Percentiles rank a stretch among this genome's conserved stretches.
phyloP scores from a whole-genome alignment of 208 protist genomes.

The Angomonas ambiguus region DNA sequence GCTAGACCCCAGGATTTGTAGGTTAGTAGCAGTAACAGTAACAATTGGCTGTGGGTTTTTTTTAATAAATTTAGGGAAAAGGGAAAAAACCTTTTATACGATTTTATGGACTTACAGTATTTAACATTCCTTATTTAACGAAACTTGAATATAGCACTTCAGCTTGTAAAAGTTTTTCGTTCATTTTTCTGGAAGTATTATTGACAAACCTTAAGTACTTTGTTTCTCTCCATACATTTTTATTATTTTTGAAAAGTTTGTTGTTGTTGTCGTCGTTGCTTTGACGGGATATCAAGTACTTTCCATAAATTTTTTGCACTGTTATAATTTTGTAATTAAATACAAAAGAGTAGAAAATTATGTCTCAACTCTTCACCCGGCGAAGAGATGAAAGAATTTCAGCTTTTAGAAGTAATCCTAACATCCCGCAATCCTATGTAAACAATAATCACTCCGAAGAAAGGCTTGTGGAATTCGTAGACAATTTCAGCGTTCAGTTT shows the following conservation, averaged over 20 bases:
- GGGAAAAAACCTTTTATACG: neutral
- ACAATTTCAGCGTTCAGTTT: constrained; percentile 67
- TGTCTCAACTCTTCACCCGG: no score
- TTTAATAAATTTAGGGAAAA: no score
- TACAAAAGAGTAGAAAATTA: neutral
- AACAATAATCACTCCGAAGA: constrained; percentile 62
- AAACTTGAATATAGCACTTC: neutral
- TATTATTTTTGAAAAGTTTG: constrained; percentile 10
- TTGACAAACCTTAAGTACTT: neutral
- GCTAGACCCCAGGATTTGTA: constrained; percentile 46
- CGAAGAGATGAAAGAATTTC: constrained; percentile 52
- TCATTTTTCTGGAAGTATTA: neutral
- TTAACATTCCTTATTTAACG: neutral
- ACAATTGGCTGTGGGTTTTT: no score
- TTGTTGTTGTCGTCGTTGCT: neutral
- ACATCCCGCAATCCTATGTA: constrained; percentile 68
- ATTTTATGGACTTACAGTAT: neutral
- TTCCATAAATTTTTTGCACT: neutral
- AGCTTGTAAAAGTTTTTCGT: neutral
- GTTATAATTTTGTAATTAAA: constrained; percentile 11
- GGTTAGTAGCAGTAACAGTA: neutral
- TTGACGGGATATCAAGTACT: neutral
- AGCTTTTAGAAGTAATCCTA: constrained; percentile 26
- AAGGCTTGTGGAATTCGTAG: constrained; percentile 39
- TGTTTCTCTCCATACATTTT: constrained; percentile 12